phyloP scores from a whole-genome alignment of 176 grass and related monocot genomes.

The Eremochloa ophiuroides region DNA sequence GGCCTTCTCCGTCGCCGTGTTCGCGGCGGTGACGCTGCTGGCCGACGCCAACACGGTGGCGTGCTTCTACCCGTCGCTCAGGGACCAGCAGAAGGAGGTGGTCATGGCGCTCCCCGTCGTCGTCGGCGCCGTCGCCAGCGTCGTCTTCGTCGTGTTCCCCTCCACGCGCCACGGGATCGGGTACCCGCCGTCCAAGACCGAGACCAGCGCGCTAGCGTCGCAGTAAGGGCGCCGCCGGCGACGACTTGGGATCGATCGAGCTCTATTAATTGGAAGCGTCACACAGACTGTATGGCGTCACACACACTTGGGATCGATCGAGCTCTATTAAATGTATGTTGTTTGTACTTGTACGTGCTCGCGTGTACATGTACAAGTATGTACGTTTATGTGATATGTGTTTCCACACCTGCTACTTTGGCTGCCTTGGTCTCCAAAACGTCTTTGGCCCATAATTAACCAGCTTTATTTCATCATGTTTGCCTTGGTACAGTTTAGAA shows the following conservation, averaged over 20 bases:
- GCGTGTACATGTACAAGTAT: not conserved
- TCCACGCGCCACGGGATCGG: constrained; percentile 59
- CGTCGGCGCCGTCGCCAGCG: constrained; percentile 50
- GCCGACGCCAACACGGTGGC: constrained; percentile 56
- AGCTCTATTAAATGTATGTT: no score
- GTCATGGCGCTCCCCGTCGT: constrained; percentile 56
- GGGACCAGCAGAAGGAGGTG: constrained; percentile 43
- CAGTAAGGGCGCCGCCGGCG: not conserved
- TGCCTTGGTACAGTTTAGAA: not conserved
- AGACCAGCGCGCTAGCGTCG: constrained; percentile 1
- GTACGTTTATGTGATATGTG: not conserved
- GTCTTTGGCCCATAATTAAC: not conserved
- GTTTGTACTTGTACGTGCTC: not conserved
- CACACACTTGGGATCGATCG: no score
- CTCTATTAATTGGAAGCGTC: no score
- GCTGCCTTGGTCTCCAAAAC: not conserved
- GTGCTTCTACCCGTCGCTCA: constrained; percentile 60
- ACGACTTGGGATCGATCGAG: not conserved
- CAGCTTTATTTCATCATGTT: not conserved
- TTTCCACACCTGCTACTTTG: not conserved
- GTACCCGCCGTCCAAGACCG: constrained; percentile 41
- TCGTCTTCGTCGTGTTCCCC: constrained; percentile 54
- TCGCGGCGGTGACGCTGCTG: constrained; percentile 52
- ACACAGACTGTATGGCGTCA: no score
- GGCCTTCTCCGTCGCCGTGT: constrained; percentile 46